Evolutionary conservation across 2,329 filamentous ascomycete genomes (phyloP), one percentile per base, ranked within the genome.

Genomic region (Fusarium mangiferae): DNA sequence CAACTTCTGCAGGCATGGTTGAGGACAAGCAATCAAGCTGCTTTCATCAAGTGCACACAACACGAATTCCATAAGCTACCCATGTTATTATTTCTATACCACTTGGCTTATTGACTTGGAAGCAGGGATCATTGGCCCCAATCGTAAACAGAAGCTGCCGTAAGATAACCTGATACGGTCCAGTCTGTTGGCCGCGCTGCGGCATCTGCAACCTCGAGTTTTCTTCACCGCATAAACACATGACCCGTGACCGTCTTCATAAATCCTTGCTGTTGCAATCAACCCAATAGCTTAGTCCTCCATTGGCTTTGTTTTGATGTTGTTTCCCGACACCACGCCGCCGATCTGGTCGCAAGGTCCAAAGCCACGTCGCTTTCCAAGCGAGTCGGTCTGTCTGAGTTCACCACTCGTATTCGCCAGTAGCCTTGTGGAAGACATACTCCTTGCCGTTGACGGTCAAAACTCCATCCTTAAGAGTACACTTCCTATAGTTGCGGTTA

Each of bases 321-420:
- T 67, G 66, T 59, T 44, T 58, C n/a, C 33, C 7, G 28, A 30
- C 30, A 42, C 41, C 35, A 33, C 48, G 26, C 51, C 48, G 49
- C 49, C 39, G 35, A 58, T 62, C 56, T 38, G 33, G 22, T 45
- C 52, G 68, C 49, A 35, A 59, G 28, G 44, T 64, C 57, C 56
- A 60, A 68, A 68, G 62, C 28, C 48, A 28, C 51, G 42, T 33
- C 41, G 17, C 26, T 35, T 56, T 57, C 49, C 57, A 45, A 57
- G 38, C 58, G 48, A 41, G 30, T 30, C 58, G 35, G 15, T 22
- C 38, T 35, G 36, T 20, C 38, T 35, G 39, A 20, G 51, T 35
- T 65, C 90, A 99, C 96, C 96, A 99, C 84, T 99, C 96, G 77
- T 98, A 98, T 84, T 98, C 96, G 79, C 96, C 96, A 51, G 93